A percentile compares a stretch with the other conserved stretches of the same genome.
Conservation (phyloP, 495 filamentous ascomycete genomes). For the Penicillium fimorum region DNA sequence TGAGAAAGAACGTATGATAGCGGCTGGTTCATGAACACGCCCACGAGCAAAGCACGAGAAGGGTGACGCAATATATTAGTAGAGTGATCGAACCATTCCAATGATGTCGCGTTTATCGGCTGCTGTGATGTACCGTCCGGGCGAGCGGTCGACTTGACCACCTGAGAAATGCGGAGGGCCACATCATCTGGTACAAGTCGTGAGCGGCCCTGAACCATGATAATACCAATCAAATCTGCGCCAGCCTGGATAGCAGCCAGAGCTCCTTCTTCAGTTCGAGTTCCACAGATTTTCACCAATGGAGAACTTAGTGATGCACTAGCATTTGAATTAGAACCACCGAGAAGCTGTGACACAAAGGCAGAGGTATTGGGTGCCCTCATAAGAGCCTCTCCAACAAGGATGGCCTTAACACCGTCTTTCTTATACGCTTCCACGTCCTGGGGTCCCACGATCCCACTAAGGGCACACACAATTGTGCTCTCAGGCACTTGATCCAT, state of each 20-base stretch:
- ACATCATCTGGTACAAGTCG: slow-evolving; percentile 74
- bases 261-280: slow-evolving; percentile 77
- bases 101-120: slow-evolving; percentile 35
- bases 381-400: slow-evolving; percentile 97
- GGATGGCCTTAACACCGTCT: slow-evolving; percentile 86
- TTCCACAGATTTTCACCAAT: slow-evolving; percentile 97
- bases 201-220: slow-evolving; percentile 76
- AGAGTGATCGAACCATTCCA: slow-evolving; percentile 65
- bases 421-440: slow-evolving; percentile 86
- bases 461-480: slow-evolving; percentile 92
- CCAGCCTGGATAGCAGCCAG: slow-evolving; percentile 78
- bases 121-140: slow-evolving; percentile 30
- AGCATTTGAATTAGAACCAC: slow-evolving; percentile 44
- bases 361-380: slow-evolving; percentile 71
- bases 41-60: slow-evolving; percentile 75
- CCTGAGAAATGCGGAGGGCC: slow-evolving; percentile 75
- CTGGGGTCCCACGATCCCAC: slow-evolving; percentile 86
- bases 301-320: slow-evolving; percentile 33
- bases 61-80: slow-evolving; percentile 49
- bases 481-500: slow-evolving; percentile 79
- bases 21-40: slow-evolving; percentile 91
- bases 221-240: slow-evolving; percentile 90
- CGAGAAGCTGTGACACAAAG: slow-evolving; percentile 81
- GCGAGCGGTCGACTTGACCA: slow-evolving; percentile 61
- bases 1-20: slow-evolving; percentile 74